Conservation (phyloP, 345 rosid species). For the Psidium guajava region DNA sequence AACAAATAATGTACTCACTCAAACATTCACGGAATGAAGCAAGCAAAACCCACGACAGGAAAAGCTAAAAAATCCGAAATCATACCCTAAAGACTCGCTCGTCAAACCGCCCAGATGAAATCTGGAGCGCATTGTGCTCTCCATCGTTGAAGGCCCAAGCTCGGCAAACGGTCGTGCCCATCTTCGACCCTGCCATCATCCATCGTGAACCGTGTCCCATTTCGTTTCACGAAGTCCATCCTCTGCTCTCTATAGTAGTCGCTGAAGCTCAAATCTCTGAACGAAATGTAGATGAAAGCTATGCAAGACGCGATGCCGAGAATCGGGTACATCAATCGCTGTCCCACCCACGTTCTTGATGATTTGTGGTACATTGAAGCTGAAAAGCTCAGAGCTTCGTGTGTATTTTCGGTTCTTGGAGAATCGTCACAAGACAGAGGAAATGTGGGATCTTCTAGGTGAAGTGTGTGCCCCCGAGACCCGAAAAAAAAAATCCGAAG, state of each 20-base stretch:
- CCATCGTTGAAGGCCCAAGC: conserved; percentile 99
- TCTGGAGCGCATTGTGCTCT: conserved; percentile 81
- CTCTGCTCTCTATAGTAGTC: conserved; percentile 12
- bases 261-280: conserved; percentile 45
- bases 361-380: neutral
- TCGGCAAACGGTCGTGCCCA: conserved; percentile 95
- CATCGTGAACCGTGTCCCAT: conserved; percentile 61
- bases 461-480: too few species aligned
- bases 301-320: conserved; percentile 74
- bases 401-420: too few species aligned
- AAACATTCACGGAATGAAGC: neutral
- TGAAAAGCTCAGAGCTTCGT: too few species aligned
- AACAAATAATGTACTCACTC: neutral
- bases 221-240: conserved; percentile 50
- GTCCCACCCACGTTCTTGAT: conserved; percentile 39
- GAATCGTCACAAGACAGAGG: too few species aligned
- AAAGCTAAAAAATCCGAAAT: neutral
- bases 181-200: conserved; percentile 58
- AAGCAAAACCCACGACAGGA: neutral
- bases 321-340: conserved; percentile 55
- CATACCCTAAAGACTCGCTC: conserved; percentile 80
- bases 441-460: too few species aligned
- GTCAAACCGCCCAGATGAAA: conserved; percentile 77
- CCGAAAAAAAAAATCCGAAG: too few species aligned
- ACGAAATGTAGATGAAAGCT: conserved; percentile 59